Conservation (phyloP, 768 basidiomycete species). For the Trametes meyenii region DNA sequence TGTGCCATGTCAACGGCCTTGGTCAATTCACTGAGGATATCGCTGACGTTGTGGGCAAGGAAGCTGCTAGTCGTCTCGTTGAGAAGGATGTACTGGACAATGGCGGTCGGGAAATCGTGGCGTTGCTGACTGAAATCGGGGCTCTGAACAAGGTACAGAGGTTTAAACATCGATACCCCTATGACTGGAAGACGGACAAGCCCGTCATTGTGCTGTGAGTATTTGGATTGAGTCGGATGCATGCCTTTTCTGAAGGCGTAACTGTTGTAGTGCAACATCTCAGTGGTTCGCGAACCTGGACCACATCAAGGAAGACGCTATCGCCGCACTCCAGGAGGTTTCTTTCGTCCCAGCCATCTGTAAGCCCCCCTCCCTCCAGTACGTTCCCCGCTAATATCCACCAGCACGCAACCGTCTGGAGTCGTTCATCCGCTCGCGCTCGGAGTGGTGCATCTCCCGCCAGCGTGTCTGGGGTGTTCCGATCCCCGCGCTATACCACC, state of each 20-base stretch:
- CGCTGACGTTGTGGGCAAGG: constrained; percentile 56
- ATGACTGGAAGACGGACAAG: constrained; percentile 94
- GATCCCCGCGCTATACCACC: constrained; percentile 83
- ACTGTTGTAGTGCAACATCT: constrained; percentile 72
- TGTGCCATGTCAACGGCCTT: constrained; percentile 81
- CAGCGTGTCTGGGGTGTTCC: constrained; percentile 98
- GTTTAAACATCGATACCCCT: constrained; percentile 89
- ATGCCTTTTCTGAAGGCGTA: not conserved
- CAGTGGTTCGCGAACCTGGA: constrained; percentile 98
- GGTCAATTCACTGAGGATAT: constrained; percentile 72
- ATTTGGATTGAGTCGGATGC: not conserved
- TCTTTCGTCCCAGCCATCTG: constrained; percentile 77
- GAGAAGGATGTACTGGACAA: constrained; percentile 75
- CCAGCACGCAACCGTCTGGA: constrained; percentile 87
- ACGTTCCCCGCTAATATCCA: not conserved
- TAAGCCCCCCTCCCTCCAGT: constrained; percentile 38
- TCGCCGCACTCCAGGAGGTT: constrained; percentile 69
- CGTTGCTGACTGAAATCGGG: constrained; percentile 56
- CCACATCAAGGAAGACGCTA: constrained; percentile 74
- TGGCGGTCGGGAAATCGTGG: constrained; percentile 69
- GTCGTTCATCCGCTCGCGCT: constrained; percentile 81
- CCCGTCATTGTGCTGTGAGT: constrained; percentile 89
- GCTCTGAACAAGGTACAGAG: constrained; percentile 67
- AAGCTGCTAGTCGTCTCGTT: constrained; percentile 47
- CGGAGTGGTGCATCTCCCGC: constrained; percentile 99